These are phyloP conservation scores for Verticillium nonalfalfae DNA, from an alignment of 2,329 filamentous ascomycete genomes.

Conservation along the genomic window DNA sequence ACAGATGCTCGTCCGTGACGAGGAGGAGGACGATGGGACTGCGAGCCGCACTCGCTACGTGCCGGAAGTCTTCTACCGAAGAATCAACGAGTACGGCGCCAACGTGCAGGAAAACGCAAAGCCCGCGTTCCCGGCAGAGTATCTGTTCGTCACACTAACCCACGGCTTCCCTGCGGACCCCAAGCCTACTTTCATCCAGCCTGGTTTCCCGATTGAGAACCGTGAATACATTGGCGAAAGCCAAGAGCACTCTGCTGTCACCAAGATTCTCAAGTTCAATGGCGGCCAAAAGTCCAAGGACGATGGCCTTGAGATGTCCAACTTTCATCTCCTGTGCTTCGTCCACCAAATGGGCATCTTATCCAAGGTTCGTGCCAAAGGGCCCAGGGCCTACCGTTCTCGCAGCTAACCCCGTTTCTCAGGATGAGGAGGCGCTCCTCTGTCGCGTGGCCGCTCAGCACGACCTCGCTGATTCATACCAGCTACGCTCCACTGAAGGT, in stretches of 20 bases:
- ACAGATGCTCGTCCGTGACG: conserved; percentile 89
- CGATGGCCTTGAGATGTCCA: conserved; percentile 67
- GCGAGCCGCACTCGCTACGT: conserved; percentile 76
- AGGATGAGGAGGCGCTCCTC: conserved; percentile 87
- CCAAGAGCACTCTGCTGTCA: conserved; percentile 67
- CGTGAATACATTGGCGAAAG: conserved; percentile 78
- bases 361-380: conserved; percentile 62
- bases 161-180: conserved; percentile 87
- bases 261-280: conserved; percentile 60
- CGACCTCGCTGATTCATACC: conserved; percentile 72
- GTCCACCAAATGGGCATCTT: conserved; percentile 75
- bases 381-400: background rate
- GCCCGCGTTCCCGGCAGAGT: conserved; percentile 92
- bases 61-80: conserved; percentile 93
- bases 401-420: conserved; percentile 1
- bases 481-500: conserved; percentile 79
- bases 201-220: conserved; percentile 85
- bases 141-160: conserved; percentile 89
- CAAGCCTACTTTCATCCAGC: conserved; percentile 67
- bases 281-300: conserved; percentile 53
- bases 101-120: conserved; percentile 98
- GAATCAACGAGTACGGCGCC: conserved; percentile 91
- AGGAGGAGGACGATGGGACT: conserved; percentile 74
- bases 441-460: conserved; percentile 79
- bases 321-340: conserved; percentile 92